phyloP scores from a whole-genome alignment of 768 basidiomycete species.

The Amanita fuliginea region DNA sequence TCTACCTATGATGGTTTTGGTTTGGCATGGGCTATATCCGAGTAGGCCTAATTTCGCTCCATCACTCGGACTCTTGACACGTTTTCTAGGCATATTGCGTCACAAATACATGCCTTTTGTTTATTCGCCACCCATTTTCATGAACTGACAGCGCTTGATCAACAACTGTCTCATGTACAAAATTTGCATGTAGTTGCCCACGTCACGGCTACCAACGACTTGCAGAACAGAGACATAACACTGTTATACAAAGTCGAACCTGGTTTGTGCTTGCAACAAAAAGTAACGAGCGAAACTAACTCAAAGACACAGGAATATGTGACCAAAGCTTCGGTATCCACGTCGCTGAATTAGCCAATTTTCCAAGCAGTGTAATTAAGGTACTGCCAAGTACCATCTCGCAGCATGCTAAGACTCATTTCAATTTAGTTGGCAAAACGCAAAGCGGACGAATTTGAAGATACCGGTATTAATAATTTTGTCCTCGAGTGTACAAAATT shows the following conservation, averaged over 20 bases:
- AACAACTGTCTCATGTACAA: slow-evolving; percentile 78
- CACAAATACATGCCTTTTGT: slow-evolving; percentile 86
- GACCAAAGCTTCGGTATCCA: slow-evolving; percentile 99
- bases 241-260: slow-evolving; percentile 91
- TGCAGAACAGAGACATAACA: slow-evolving; percentile 67
- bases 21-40: slow-evolving; percentile 97
- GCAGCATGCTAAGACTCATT: neutral
- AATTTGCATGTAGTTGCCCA: slow-evolving; percentile 96
- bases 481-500: neutral
- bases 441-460: slow-evolving; percentile 87
- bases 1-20: slow-evolving; percentile 98
- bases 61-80: neutral
- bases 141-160: slow-evolving; percentile 86
- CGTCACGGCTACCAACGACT: slow-evolving; percentile 70
- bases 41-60: slow-evolving; percentile 37
- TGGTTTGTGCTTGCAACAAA: slow-evolving; percentile 34
- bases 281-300: neutral
- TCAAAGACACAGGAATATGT: slow-evolving; percentile 51
- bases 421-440: slow-evolving; percentile 65
- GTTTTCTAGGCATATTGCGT: slow-evolving; percentile 72
- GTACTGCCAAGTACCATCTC: slow-evolving; percentile 19
- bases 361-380: slow-evolving; percentile 89
- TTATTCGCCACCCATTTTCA: slow-evolving; percentile 98
- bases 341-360: slow-evolving; percentile 94
- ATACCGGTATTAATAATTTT: slow-evolving; percentile 43